Evolutionary conservation across 495 filamentous ascomycete species (phyloP).

Genomic region (Penicillium atrosanguineum): DNA sequence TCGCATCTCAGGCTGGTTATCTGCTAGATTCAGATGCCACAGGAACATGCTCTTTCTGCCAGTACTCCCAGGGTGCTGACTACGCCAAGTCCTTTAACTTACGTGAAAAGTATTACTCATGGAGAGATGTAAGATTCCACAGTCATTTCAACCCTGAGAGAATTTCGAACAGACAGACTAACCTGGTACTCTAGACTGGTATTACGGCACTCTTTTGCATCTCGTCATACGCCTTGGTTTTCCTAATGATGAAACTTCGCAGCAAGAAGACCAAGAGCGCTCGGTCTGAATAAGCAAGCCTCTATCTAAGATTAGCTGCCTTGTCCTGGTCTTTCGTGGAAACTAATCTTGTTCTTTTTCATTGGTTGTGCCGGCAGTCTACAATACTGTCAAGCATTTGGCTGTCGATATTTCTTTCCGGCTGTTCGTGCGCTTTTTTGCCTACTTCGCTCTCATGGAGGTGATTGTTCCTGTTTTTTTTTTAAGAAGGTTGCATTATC

Average conservation of each 20-base stretch:
- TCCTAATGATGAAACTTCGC: slow-evolving; percentile 44
- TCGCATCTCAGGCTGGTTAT: slow-evolving; percentile 51
- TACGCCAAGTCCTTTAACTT: slow-evolving; percentile 42
- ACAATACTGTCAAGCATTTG: neutral
- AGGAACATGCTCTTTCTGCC: slow-evolving; percentile 60
- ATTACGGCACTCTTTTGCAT: slow-evolving; percentile 45
- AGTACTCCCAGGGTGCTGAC: slow-evolving; percentile 38
- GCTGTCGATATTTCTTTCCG: neutral
- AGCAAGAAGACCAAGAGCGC: slow-evolving; percentile 46
- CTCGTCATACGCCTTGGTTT: slow-evolving; percentile 36
- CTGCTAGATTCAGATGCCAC: slow-evolving; percentile 54
- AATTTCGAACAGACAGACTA: slow-evolving; percentile 3
- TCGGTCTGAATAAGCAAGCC: slow-evolving; percentile 18
- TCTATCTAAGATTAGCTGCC: neutral
- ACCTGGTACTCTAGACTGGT: slow-evolving; percentile 27
- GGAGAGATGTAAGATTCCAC: slow-evolving; percentile 39
- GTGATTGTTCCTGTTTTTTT: too few relatives aligned
- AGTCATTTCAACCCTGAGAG: neutral
- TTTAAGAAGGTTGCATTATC: too few relatives aligned
- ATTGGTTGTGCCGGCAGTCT: neutral
- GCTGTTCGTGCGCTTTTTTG: too few relatives aligned
- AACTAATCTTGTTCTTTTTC: neutral
- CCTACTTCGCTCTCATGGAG: too few relatives aligned
- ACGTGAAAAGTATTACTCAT: slow-evolving; percentile 38
- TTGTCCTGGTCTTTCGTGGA: neutral